Evolutionary conservation across 1,284 basidiomycete genomes (phyloP).

Genomic region (Sanguinoderma infundibulare): DNA sequence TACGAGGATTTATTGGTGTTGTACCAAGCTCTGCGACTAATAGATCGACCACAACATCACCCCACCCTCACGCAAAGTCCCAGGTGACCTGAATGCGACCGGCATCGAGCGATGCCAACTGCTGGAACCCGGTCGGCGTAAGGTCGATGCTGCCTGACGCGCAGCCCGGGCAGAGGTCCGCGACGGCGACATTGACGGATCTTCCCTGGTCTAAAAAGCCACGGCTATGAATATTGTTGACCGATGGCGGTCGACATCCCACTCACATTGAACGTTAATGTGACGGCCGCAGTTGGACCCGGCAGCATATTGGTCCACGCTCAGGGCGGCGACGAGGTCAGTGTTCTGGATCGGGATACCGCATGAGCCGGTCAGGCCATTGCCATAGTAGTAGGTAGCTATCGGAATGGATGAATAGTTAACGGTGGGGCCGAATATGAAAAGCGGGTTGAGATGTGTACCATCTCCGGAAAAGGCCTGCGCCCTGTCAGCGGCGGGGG

Average conservation of each 20-base stretch:
- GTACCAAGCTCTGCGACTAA: too few relatives aligned
- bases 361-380: conserved; percentile 1
- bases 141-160: conserved; percentile 7
- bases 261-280: neutral
- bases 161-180: conserved; percentile 13
- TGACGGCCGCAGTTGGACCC: conserved; percentile 15
- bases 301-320: conserved; percentile 6
- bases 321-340: conserved; percentile 19
- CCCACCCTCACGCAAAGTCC: conserved; percentile 3
- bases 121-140: neutral
- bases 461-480: neutral
- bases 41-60: too few relatives aligned
- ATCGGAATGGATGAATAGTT: neutral
- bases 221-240: neutral
- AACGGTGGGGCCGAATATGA: neutral
- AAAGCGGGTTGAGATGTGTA: neutral
- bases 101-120: conserved; percentile 2
- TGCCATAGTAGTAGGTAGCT: conserved; percentile 4
- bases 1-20: too few relatives aligned
- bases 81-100: conserved; percentile 13
- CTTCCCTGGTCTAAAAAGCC: conserved; percentile 5
- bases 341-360: conserved; percentile 7
- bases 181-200: conserved; percentile 11
- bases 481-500: neutral
- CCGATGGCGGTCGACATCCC: too few relatives aligned